A percentile compares a stretch with the other conserved stretches of the same genome.
These are phyloP conservation scores for Leucocoprinus leucothites DNA, from an alignment of 768 basidiomycete species.

Conservation along the genomic window DNA sequence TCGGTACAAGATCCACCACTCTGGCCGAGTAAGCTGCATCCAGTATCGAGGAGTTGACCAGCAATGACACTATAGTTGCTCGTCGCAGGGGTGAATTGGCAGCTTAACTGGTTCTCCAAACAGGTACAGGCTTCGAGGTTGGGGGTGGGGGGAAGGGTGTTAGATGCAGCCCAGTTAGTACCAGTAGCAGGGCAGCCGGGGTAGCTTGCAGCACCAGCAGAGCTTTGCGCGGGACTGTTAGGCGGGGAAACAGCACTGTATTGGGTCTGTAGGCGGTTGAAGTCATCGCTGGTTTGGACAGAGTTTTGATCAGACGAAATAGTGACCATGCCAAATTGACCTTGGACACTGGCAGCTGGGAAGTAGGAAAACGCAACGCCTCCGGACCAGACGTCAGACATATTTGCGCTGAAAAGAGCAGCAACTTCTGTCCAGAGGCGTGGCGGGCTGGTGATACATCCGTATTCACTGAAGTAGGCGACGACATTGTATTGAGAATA, in stretches of 20 bases:
- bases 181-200: conserved; percentile 64
- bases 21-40: conserved; percentile 73
- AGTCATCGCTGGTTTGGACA: conserved; percentile 70
- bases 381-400: conserved; percentile 83
- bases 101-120: conserved; percentile 63
- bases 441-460: conserved; percentile 59
- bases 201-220: conserved; percentile 45
- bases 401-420: conserved; percentile 67
- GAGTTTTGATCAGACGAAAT: conserved; percentile 63
- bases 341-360: conserved; percentile 68
- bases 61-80: conserved; percentile 57
- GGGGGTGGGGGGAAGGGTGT: conserved; percentile 79
- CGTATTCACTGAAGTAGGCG: conserved; percentile 90
- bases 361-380: conserved; percentile 91
- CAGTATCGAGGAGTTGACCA: conserved; percentile 61
- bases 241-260: conserved; percentile 56
- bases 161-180: conserved; percentile 60
- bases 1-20: conserved; percentile 59
- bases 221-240: conserved; percentile 50
- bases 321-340: conserved; percentile 84
- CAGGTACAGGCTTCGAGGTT: conserved; percentile 79
- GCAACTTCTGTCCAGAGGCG: conserved; percentile 80
- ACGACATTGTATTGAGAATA: conserved; percentile 70
- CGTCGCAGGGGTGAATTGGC: conserved; percentile 66
- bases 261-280: conserved; percentile 57